Evolutionary conservation across 306 rosid genomes (phyloP), one percentile per base, ranked within the genome.

Genomic region (Vigna angularis): DNA sequence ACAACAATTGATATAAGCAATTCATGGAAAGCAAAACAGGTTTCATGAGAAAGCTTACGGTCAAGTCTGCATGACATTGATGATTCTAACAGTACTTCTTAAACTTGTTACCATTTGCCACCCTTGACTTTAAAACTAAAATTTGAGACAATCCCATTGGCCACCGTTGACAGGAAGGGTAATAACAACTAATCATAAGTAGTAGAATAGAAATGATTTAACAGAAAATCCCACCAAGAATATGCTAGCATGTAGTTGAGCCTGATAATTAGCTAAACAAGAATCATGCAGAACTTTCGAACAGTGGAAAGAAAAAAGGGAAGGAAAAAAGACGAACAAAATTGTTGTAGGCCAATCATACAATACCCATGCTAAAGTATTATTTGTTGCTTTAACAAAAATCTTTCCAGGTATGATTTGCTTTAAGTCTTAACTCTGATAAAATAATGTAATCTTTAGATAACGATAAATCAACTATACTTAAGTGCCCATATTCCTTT

Each of bases 11-110:
- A 26, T 12, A 28, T n/a, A 74, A 58, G 62, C 55, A 48, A 20
- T n/a, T 45, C 66, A 63, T 63, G 70, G n/a, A 47, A 68, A 20
- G 42, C 12, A 61, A 61, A 32, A 61, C 53, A 20, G 14, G 32
- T 67, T 17, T 12, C 56, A 44, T 13, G 20, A 56, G 62, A 71
- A 48, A 48, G 53, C 50, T 83, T 73, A 47, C 52, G 61, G 64
- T 68, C 81, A 51, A 79, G 72, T 40, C 45, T 50, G 30, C 83
- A 66, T 42, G 75, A 79, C 11, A 36, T 58, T 57, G 68, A 83
- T 65, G 80, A 75, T 73, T 89, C 90, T 45, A 51, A 48, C 56
- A 89, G 64, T 71, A 72, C 70, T 80, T 87, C 73, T 87, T 79
- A 18, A 18, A 18, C 18, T 0, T 18, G 18, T 18, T 18, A 18